Evolutionary conservation across 176 grass and related monocot species (phyloP).

Genomic region (Aegilops tauschii): DNA sequence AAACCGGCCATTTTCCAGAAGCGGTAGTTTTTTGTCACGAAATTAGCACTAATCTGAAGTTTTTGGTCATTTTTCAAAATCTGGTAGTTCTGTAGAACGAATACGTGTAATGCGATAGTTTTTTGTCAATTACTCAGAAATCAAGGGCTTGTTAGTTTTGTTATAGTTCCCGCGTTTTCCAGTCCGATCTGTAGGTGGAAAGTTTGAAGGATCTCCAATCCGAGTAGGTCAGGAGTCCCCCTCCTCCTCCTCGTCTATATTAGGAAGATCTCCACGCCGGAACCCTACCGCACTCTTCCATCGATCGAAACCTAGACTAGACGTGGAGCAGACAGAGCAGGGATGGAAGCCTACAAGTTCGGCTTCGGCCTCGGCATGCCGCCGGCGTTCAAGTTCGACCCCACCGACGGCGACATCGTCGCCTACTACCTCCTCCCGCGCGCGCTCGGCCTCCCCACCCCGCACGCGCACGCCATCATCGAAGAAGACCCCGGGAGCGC

Average conservation of each 20-base stretch:
- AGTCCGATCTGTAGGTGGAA: too few species aligned
- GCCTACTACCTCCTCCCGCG: constrained; percentile 15
- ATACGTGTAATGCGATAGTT: too few species aligned
- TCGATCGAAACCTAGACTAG: not conserved
- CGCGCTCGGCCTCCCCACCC: not conserved
- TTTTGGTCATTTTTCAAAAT: too few species aligned
- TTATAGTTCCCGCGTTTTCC: too few species aligned
- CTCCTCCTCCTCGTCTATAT: not conserved
- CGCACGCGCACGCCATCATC: not conserved
- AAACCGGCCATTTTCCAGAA: too few species aligned
- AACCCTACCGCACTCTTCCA: not conserved
- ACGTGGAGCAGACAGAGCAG: not conserved
- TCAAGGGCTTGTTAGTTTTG: too few species aligned
- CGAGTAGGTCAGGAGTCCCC: not conserved
- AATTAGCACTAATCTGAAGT: too few species aligned
- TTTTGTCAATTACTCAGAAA: too few species aligned
- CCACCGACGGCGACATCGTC: constrained; percentile 10
- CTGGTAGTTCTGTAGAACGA: too few species aligned
- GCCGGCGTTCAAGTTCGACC: constrained; percentile 10
- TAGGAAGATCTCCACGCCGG: not conserved
- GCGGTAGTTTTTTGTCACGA: too few species aligned
- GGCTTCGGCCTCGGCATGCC: not conserved
- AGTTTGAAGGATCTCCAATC: not conserved
- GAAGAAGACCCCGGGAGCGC: not conserved
- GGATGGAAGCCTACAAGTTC: constrained; percentile 19